Conservation (phyloP, 805 yeast genomes). For the Saccharomycopsis fodiens region DNA sequence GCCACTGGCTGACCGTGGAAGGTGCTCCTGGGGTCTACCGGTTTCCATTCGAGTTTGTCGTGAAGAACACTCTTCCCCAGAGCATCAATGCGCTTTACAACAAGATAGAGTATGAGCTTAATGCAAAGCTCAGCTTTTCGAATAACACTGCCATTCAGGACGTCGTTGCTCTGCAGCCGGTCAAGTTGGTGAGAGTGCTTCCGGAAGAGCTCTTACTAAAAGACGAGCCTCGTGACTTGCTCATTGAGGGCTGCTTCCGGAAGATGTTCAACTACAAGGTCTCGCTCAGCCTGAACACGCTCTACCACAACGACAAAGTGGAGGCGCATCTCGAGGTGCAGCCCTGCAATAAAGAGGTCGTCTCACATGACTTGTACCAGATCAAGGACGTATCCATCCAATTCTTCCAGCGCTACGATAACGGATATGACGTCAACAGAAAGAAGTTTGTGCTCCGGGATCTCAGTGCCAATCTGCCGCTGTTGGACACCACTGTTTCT, state of each 20-base stretch:
- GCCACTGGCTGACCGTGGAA: neutral
- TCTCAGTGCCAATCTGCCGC: neutral
- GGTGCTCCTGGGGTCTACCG: neutral
- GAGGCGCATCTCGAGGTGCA: neutral
- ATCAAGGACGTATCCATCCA: neutral
- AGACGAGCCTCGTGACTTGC: neutral
- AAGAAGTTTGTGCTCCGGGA: constrained; percentile 6
- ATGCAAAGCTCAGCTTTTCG: neutral
- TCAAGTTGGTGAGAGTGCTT: constrained; percentile 1
- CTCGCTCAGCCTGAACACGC: neutral
- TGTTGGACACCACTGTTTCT: neutral
- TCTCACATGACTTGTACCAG: neutral
- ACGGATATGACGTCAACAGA: neutral
- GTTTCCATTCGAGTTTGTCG: constrained; percentile 12
- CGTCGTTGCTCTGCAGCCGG: neutral
- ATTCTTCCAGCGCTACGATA: constrained; percentile 5
- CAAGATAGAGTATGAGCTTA: neutral
- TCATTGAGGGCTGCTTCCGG: constrained; percentile 5
- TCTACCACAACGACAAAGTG: constrained; percentile 8
- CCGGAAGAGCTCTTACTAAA: neutral
- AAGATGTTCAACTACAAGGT: constrained; percentile 6
- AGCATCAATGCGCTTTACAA: constrained; percentile 1
- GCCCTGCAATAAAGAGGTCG: neutral
- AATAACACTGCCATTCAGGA: neutral
- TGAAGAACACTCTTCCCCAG: constrained; percentile 7